These are phyloP conservation scores for Quercus gilva DNA, from an alignment of 306 rosid species.

Conservation along the genomic window DNA sequence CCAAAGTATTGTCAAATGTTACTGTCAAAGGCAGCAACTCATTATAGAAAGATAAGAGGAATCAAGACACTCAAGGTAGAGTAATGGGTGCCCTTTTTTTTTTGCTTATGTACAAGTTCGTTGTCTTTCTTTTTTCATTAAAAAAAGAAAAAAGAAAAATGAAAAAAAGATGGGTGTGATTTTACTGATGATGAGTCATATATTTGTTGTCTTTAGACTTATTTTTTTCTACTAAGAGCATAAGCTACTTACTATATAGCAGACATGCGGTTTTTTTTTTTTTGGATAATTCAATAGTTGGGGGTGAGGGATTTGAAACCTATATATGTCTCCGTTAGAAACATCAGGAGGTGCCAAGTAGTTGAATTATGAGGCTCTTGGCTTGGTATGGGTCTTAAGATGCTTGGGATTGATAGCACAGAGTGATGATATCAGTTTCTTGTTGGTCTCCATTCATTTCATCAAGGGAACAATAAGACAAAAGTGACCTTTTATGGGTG, in stretches of 20 bases:
- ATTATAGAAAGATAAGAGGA: neutral
- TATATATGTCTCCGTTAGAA: too few species aligned
- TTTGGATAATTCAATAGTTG: neutral
- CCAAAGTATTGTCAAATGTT: neutral
- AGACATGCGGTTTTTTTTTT: too few species aligned
- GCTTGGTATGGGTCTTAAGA: too few species aligned
- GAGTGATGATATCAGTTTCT: neutral
- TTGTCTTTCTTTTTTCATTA: too few species aligned
- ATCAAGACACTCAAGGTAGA: neutral
- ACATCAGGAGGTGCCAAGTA: too few species aligned
- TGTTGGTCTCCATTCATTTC: neutral
- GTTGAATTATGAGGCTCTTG: too few species aligned
- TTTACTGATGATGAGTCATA: neutral
- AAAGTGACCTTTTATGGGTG: neutral
- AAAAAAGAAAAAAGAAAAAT: too few species aligned
- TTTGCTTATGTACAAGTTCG: too few species aligned
- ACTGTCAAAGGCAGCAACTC: neutral
- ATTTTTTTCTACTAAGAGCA: neutral
- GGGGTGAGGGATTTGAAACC: neutral
- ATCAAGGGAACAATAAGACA: neutral
- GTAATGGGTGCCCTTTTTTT: neutral
- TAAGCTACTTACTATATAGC: too few species aligned
- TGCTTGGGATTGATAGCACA: neutral
- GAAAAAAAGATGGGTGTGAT: neutral
- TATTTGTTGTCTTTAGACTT: neutral